These are phyloP conservation scores for Vanrija sp. DNA, from an alignment of 1,284 basidiomycete species.

Conservation along the genomic window DNA sequence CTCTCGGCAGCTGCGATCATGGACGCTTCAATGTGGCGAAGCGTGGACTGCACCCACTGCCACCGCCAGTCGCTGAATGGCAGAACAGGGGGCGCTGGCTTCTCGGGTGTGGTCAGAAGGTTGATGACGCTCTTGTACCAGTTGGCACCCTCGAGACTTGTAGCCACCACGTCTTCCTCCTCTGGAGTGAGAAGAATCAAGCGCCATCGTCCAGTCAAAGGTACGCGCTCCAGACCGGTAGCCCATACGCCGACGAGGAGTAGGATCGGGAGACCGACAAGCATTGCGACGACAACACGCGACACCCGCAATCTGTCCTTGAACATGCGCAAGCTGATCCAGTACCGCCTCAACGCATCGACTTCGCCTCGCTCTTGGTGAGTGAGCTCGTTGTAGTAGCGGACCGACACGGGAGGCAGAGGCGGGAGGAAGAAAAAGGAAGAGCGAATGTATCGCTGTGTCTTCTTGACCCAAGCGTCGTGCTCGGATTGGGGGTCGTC, in stretches of 20 bases:
- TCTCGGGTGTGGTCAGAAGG: conserved; percentile 62
- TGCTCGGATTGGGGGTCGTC: conserved; percentile 7
- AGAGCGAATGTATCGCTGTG: conserved; percentile 2
- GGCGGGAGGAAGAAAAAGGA: conserved; percentile 31
- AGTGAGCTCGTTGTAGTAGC: conserved; percentile 30
- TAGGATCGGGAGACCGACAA: conserved; percentile 64
- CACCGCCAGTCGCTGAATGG: conserved; percentile 76
- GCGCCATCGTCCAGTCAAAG: conserved; percentile 79
- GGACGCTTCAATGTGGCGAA: conserved; percentile 66
- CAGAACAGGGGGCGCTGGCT: conserved; percentile 60
- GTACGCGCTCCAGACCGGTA: conserved; percentile 74
- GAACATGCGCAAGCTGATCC: conserved; percentile 46
- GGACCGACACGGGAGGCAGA: conserved; percentile 29
- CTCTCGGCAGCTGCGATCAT: conserved; percentile 43
- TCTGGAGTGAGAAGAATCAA: conserved; percentile 82
- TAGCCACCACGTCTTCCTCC: conserved; percentile 79
- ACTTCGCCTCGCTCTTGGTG: conserved; percentile 52
- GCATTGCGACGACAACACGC: conserved; percentile 56
- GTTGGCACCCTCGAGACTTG: conserved; percentile 69
- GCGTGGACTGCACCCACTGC: conserved; percentile 69
- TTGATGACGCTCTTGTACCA: conserved; percentile 80
- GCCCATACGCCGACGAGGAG: conserved; percentile 71
- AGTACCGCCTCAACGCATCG: conserved; percentile 50
- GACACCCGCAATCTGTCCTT: conserved; percentile 53
- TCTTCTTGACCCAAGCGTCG: conserved; percentile 3